A percentile compares a stretch with the other conserved stretches of the same genome.
Conservation (phyloP, 495 filamentous ascomycete genomes). For the Stereocaulon alpinum region DNA sequence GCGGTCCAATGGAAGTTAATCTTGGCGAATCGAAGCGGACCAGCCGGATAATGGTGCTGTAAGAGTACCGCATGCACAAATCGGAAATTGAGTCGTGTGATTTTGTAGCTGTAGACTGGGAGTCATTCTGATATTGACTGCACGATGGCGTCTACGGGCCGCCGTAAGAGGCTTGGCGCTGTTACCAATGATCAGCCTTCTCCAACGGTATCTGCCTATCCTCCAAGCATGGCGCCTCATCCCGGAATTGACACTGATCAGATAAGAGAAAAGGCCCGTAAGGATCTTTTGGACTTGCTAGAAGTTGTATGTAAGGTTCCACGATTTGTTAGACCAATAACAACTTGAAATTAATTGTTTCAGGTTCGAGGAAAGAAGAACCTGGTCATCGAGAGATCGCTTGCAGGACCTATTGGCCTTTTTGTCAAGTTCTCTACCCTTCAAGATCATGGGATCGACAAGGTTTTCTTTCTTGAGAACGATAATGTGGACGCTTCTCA, state of each 20-base stretch:
- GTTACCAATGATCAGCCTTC: not conserved
- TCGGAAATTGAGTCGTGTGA: not conserved
- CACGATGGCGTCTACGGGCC: not conserved
- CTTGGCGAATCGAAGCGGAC: not conserved
- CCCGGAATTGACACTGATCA: slow-evolving; percentile 68
- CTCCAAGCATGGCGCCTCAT: slow-evolving; percentile 48
- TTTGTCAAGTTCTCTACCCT: slow-evolving; percentile 88
- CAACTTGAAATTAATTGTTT: slow-evolving; percentile 24
- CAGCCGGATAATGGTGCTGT: slow-evolving; percentile 12
- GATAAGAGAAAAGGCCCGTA: slow-evolving; percentile 71
- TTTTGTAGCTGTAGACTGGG: not conserved
- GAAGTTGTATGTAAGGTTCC: slow-evolving; percentile 72
- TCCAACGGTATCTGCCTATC: no score
- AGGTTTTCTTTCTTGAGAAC: slow-evolving; percentile 90
- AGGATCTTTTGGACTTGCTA: slow-evolving; percentile 74
- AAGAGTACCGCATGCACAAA: slow-evolving; percentile 14
- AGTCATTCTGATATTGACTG: slow-evolving; percentile 15
- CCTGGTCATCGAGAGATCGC: slow-evolving; percentile 79
- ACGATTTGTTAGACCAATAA: slow-evolving; percentile 10
- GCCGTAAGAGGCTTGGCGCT: not conserved
- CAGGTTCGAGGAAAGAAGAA: slow-evolving; percentile 98
- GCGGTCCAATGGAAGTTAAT: not conserved
- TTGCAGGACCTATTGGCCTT: slow-evolving; percentile 80
- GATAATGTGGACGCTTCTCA: slow-evolving; percentile 86
- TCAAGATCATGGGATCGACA: slow-evolving; percentile 93